Conservation (phyloP, 2,329 filamentous ascomycete species). For the Fusarium pseudonygamai region DNA sequence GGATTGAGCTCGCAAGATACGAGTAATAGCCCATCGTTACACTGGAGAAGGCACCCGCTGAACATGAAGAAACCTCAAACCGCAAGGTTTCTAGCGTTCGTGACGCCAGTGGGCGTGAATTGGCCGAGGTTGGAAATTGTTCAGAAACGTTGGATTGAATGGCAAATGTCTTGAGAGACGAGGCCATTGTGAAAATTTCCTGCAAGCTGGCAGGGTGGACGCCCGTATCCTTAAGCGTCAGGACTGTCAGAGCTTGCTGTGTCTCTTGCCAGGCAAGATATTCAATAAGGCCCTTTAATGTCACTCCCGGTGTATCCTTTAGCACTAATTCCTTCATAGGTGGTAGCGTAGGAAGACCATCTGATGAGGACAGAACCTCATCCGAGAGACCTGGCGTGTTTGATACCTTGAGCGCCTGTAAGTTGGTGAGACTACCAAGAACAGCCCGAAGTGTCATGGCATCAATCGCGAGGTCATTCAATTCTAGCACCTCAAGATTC, state of each 20-base stretch:
- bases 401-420: slow-evolving; percentile 80
- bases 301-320: slow-evolving; percentile 76
- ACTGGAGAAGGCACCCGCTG: slow-evolving; percentile 65
- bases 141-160: slow-evolving; percentile 61
- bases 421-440: slow-evolving; percentile 70
- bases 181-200: slow-evolving; percentile 66
- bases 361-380: slow-evolving; percentile 74
- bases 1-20: slow-evolving; percentile 85
- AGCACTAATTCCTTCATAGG: slow-evolving; percentile 78
- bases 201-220: slow-evolving; percentile 71
- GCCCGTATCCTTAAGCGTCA: slow-evolving; percentile 78
- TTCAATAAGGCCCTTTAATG: slow-evolving; percentile 72
- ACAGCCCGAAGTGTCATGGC: slow-evolving; percentile 75
- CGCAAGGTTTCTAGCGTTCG: slow-evolving; percentile 76
- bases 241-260: slow-evolving; percentile 68
- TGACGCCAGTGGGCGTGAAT: slow-evolving; percentile 71
- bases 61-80: slow-evolving; percentile 79
- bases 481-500: slow-evolving; percentile 76
- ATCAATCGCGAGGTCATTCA: slow-evolving; percentile 75
- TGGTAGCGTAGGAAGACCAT: slow-evolving; percentile 77
- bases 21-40: slow-evolving; percentile 76
- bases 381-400: slow-evolving; percentile 78
- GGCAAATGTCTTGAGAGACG: slow-evolving; percentile 65
- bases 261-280: slow-evolving; percentile 73
- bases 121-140: slow-evolving; percentile 58